Base-by-base conservation (phyloP, 352 stramenopile species). In the Phytophthora citrophthora region DNA sequence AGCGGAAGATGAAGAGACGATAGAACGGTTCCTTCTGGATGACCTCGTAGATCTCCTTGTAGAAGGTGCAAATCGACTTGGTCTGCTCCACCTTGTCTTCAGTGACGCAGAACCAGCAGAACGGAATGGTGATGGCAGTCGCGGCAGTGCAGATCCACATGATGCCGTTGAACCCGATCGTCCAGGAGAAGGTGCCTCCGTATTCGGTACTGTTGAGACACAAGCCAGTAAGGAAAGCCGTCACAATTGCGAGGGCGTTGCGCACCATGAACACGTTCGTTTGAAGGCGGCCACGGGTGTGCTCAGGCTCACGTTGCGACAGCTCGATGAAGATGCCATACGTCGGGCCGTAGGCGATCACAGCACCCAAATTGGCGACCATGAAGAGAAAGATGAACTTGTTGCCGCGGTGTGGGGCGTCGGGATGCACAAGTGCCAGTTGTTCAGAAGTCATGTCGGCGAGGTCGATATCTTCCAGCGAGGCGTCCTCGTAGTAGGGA, bases 141-240 rank as follows among this genome's bases (percentile, higher is more conserved):
- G 61, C 57, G 12, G 27, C 57, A 10, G 65, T 64, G 26, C 68
- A 77, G 50, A 69, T 57, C 45, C 54, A 63, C 69, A 83, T 82
- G 61, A 85, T 59, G n/a, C 61, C 61, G 48, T 73, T 66, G 51
- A 85, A 77, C 11, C 75, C 64, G 48, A 87, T 70, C 7, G 66
- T 64, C 61, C 63, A 78, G 24, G 62, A 68, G 54, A 84, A 87
- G 26, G 64, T 62, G 34, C 78, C 78, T n/a, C 78, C 78, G 39
- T 83, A 88, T 24, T 75, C 64, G 1, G 41, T 41, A 20, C 65
- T 65, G 57, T 85, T 88, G 20, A 88, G 57, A 1, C 72, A 68
- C 15, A 88, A 29, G 13, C 76, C 78, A 20, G 70, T 80, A 46
- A 88, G 39, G 50, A 78, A 68, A 4, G 70, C 58, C 1, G 77